Evolutionary conservation across 2,329 filamentous ascomycete genomes (phyloP).

Genomic region (Mollisia scopiformis): DNA sequence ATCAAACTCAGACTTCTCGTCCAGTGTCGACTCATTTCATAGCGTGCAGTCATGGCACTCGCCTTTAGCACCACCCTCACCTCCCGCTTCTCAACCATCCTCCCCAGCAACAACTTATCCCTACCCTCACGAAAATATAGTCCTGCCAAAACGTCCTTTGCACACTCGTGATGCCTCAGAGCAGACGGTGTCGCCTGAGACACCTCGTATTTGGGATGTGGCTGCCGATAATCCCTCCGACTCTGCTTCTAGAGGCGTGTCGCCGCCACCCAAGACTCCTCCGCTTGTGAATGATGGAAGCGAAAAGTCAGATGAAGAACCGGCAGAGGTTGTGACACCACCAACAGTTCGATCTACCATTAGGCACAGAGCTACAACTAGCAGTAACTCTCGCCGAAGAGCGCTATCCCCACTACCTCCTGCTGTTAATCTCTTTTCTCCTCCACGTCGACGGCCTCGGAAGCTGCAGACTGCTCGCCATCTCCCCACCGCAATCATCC

Average conservation of each 20-base stretch:
- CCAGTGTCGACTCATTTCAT: conserved; percentile 57
- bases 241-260: conserved; percentile 16
- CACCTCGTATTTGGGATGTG: conserved; percentile 28
- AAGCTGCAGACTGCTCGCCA: conserved; percentile 50
- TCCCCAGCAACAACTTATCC: conserved; percentile 42
- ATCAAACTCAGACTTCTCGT: conserved; percentile 43
- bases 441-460: conserved; percentile 44
- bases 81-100: conserved; percentile 47
- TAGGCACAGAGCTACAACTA: conserved; percentile 58
- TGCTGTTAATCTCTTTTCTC: conserved; percentile 66
- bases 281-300: conserved; percentile 46
- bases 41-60: conserved; percentile 57
- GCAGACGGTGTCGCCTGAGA: conserved; percentile 32
- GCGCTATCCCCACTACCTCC: conserved; percentile 70
- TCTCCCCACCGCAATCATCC: conserved; percentile 67
- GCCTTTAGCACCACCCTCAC: conserved; percentile 45
- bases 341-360: conserved; percentile 29
- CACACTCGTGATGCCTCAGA: conserved; percentile 40
- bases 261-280: conserved; percentile 43
- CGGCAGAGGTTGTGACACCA: conserved; percentile 40
- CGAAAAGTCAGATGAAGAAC: conserved; percentile 43
- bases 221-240: conserved; percentile 6
- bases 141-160: conserved; percentile 37
- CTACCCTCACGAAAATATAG: conserved; percentile 45
- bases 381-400: conserved; percentile 54